A percentile compares a stretch with the other conserved stretches of the same genome.
Conservation (phyloP, 768 basidiomycete species). For the Russula sp. region DNA sequence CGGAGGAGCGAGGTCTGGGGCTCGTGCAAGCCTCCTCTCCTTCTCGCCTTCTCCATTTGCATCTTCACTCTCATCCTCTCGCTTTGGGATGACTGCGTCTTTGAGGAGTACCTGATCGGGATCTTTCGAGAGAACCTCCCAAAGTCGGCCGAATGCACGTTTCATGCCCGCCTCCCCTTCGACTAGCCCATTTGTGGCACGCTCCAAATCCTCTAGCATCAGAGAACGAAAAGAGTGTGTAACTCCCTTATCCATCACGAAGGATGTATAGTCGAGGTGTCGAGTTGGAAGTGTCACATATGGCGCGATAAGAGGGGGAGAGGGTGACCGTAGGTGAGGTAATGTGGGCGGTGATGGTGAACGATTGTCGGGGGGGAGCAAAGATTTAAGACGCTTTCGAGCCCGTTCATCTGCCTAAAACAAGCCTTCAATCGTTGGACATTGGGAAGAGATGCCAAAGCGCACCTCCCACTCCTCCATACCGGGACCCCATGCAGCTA, state of each 20-base stretch:
- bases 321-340: constrained; percentile 71
- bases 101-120: constrained; percentile 37
- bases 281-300: constrained; percentile 62
- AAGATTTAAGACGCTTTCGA: constrained; percentile 66
- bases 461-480: constrained; percentile 84
- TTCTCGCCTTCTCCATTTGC: constrained; percentile 35
- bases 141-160: constrained; percentile 69
- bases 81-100: constrained; percentile 54
- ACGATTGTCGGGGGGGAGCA: constrained; percentile 54
- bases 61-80: constrained; percentile 50
- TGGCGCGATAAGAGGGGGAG: constrained; percentile 72
- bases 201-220: constrained; percentile 71
- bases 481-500: constrained; percentile 76
- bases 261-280: constrained; percentile 74
- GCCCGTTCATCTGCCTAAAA: constrained; percentile 74
- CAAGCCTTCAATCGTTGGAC: constrained; percentile 19
- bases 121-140: constrained; percentile 77
- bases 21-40: constrained; percentile 45
- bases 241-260: constrained; percentile 79
- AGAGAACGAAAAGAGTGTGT: constrained; percentile 79
- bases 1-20: constrained; percentile 60
- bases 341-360: constrained; percentile 69
- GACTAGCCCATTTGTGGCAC: constrained; percentile 76
- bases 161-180: constrained; percentile 74
- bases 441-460: constrained; percentile 7